Conservation (phyloP, 176 grass and related monocot genomes). For the Elaeis guineensis region DNA sequence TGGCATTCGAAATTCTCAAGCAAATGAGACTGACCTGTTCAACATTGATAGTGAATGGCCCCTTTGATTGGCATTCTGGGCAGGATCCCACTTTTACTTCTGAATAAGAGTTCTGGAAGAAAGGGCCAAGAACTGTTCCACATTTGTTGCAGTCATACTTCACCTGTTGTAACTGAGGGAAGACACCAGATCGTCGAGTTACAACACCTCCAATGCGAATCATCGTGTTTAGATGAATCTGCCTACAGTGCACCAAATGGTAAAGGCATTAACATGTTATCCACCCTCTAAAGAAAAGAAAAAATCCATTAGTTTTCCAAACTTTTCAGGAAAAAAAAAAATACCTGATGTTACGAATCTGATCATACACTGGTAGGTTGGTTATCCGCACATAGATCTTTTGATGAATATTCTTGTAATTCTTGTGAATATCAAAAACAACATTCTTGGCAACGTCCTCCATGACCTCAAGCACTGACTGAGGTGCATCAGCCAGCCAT, state of each 20-base stretch:
- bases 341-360: slow-evolving; percentile 92
- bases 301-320: neutral
- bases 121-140: slow-evolving; percentile 76
- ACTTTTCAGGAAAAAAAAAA: neutral
- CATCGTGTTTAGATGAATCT: slow-evolving; percentile 99
- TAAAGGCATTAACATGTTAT: neutral
- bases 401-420: slow-evolving; percentile 91
- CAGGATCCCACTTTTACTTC: slow-evolving; percentile 94
- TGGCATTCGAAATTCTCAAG: too few relatives aligned
- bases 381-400: slow-evolving; percentile 91
- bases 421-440: slow-evolving; percentile 86
- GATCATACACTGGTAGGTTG: slow-evolving; percentile 97
- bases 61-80: slow-evolving; percentile 94
- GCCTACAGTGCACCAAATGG: slow-evolving; percentile 28
- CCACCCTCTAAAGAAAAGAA: neutral
- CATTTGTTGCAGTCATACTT: slow-evolving; percentile 98
- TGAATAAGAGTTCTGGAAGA: slow-evolving; percentile 94
- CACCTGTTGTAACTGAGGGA: slow-evolving; percentile 89
- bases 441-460: slow-evolving; percentile 89
- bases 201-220: slow-evolving; percentile 97
- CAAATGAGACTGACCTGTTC: slow-evolving; percentile 55
- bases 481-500: slow-evolving; percentile 93
- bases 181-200: slow-evolving; percentile 82
- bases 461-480: slow-evolving; percentile 95
- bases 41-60: slow-evolving; percentile 88